Evolutionary conservation across 495 filamentous ascomycete genomes (phyloP).

Genomic region (Clohesyomyces aquaticus): DNA sequence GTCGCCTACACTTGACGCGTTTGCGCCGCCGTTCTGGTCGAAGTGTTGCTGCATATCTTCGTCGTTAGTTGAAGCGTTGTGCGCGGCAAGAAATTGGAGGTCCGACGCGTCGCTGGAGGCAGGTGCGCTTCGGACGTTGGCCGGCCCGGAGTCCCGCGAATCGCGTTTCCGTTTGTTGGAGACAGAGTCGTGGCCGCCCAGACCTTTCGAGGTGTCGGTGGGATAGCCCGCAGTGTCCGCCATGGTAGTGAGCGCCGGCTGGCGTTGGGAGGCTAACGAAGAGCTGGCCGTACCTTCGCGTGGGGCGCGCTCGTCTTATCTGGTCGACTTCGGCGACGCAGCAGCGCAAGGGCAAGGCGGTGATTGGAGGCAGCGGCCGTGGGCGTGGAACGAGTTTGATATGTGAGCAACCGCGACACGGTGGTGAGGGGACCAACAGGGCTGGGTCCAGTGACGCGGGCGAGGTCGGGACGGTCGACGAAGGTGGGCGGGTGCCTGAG

Average conservation of each 20-base stretch:
- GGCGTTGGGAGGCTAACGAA: constrained; percentile 16
- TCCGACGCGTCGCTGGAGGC: constrained; percentile 9
- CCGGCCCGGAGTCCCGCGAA: constrained; percentile 39
- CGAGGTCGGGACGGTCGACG: constrained; percentile 7
- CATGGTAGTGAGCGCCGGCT: constrained; percentile 23
- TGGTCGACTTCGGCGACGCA: constrained; percentile 8
- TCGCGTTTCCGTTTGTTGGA: constrained; percentile 50
- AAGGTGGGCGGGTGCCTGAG: constrained; percentile 6
- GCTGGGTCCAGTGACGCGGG: constrained; percentile 20
- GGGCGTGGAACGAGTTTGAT: constrained; percentile 7
- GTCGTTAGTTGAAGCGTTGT: constrained; percentile 40
- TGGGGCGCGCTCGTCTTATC: constrained; percentile 34
- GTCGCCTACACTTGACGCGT: constrained; percentile 48
- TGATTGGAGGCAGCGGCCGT: constrained; percentile 6
- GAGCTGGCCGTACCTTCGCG: constrained; percentile 32
- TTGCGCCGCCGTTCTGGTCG: constrained; percentile 41
- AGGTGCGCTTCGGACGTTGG: constrained; percentile 39
- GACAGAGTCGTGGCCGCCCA: constrained; percentile 27
- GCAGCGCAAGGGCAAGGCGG: constrained; percentile 6
- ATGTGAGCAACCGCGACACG: constrained; percentile 35
- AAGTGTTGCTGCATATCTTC: constrained; percentile 41
- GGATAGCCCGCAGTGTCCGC: constrained; percentile 42
- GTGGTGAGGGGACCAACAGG: constrained; percentile 19
- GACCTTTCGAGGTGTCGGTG: constrained; percentile 30
- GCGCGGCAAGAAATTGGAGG: constrained; percentile 37